Evolutionary conservation across 441 rosid genomes (phyloP), one percentile per base, ranked within the genome.

Genomic region (Erysimum cheiri): DNA sequence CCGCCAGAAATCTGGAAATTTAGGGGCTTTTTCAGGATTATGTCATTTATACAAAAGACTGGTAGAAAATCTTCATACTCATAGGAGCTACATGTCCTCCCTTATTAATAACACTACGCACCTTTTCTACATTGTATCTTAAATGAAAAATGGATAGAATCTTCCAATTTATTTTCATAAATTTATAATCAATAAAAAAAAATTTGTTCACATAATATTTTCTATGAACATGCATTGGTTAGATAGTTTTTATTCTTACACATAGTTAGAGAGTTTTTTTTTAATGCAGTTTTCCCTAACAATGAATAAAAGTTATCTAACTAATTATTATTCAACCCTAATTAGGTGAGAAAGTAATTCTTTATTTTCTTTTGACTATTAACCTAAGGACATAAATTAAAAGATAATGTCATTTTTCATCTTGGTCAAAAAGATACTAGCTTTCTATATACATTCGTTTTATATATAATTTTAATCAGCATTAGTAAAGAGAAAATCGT

Each of bases 91-190:
- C 81, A 44, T 85, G 79, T n/a, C 76, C 78, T 37, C 71, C 85
- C 75, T 91, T 93, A 36, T 80, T 74, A 48, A 82, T 48, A 69
- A 85, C 62, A 84, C 97, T 90, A 76, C 84, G 94, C 47, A 87
- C 82, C 78, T 83, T 87, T 76, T 77, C 96, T 85, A 84, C n/a
- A n/a, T n/a, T n/a, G n/a, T n/a, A n/a, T n/a, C n/a, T 19, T 19
- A 19, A 19, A 19, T 0, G 1, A 19, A 19, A 19, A 19, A 19
- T 19, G 22, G 31, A 49, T 49, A 24, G 24, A 44, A 44, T 44
- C 9, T 22, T 49, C 31, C 54, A 24, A 24, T 24, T 14, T 22
- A 22, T 5, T 22, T 48, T 48, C 53, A 19, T 48, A 22, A 10
- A 19, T 48, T 19, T 48, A 49, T 28, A 10, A 28, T 19, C 13